Evolutionary conservation across 768 basidiomycete species (phyloP).

Genomic region (Boletus rufocinnamomeus): DNA sequence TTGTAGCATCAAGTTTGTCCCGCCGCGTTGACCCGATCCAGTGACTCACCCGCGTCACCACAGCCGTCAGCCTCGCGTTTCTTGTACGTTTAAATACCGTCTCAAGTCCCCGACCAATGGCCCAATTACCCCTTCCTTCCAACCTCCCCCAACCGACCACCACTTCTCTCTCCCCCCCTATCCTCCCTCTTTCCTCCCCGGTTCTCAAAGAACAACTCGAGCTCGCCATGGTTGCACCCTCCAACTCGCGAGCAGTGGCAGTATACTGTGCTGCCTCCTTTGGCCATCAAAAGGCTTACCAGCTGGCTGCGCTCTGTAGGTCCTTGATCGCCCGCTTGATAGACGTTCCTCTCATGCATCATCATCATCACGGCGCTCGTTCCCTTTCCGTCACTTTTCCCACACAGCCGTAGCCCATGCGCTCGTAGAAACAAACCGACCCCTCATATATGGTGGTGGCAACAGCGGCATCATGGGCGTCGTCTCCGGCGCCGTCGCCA

Average conservation of each 20-base stretch:
- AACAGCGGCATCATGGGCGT: conserved; percentile 83
- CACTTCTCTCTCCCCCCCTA: neutral
- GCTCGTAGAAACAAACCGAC: conserved; percentile 56
- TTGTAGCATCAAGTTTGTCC: conserved; percentile 15
- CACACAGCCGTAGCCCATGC: conserved; percentile 70
- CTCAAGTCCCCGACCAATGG: neutral
- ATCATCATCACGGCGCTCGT: neutral
- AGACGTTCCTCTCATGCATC: neutral
- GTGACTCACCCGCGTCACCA: neutral
- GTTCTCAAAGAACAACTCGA: conserved; percentile 15
- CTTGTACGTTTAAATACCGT: conserved; percentile 31
- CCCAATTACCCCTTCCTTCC: conserved; percentile 13
- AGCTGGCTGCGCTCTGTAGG: conserved; percentile 71
- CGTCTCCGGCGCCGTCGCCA: conserved; percentile 65
- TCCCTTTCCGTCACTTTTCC: neutral
- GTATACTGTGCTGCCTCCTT: conserved; percentile 84
- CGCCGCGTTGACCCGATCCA: conserved; percentile 14
- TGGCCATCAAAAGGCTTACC: conserved; percentile 62
- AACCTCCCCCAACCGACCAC: conserved; percentile 3
- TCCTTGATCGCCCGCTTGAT: conserved; percentile 19
- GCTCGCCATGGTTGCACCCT: conserved; percentile 33
- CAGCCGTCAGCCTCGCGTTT: conserved; percentile 18
- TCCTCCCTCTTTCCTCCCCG: neutral
- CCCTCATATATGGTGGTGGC: conserved; percentile 88
- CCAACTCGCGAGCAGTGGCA: conserved; percentile 51